These are phyloP conservation scores for Erysimum cheiri DNA, from an alignment of 441 rosid species.

Conservation along the genomic window DNA sequence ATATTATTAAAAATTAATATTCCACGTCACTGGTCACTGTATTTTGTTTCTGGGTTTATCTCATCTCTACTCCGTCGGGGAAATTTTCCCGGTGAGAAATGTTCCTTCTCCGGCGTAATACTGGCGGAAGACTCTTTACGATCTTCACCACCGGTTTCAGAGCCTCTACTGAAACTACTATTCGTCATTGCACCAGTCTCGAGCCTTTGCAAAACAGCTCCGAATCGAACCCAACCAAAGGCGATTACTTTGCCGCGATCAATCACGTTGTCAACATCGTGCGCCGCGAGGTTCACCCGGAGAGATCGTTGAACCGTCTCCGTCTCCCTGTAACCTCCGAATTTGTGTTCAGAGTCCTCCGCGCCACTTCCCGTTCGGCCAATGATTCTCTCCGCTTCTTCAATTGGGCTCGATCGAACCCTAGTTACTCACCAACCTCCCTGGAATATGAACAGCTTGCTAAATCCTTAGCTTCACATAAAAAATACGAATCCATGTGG, in stretches of 20 bases:
- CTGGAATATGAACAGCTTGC: constrained; percentile 76
- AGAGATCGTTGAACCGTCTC: constrained; percentile 73
- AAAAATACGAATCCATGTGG: constrained; percentile 83
- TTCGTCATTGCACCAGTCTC: constrained; percentile 28
- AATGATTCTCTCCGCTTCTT: constrained; percentile 83
- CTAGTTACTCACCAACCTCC: constrained; percentile 69
- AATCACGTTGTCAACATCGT: constrained; percentile 82
- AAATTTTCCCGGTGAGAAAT: constrained; percentile 32
- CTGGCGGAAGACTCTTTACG: constrained; percentile 4
- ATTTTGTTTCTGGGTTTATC: background rate
- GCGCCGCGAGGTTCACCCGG: constrained; percentile 82
- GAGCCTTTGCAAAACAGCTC: constrained; percentile 36
- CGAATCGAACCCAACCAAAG: constrained; percentile 47
- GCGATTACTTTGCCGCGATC: constrained; percentile 80
- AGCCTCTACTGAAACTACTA: background rate
- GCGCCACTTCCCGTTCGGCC: constrained; percentile 69
- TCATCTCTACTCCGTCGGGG: constrained; percentile 7
- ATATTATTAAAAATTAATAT: background rate
- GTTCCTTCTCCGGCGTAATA: constrained; percentile 37
- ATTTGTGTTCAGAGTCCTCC: constrained; percentile 86
- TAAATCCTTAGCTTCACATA: constrained; percentile 60
- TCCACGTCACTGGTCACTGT: constrained; percentile 29
- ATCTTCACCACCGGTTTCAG: background rate
- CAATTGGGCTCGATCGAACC: constrained; percentile 73
- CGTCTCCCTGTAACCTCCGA: constrained; percentile 65